phyloP scores from a whole-genome alignment of 2,329 filamentous ascomycete species.

The Aotearoamyces nothofagi region DNA sequence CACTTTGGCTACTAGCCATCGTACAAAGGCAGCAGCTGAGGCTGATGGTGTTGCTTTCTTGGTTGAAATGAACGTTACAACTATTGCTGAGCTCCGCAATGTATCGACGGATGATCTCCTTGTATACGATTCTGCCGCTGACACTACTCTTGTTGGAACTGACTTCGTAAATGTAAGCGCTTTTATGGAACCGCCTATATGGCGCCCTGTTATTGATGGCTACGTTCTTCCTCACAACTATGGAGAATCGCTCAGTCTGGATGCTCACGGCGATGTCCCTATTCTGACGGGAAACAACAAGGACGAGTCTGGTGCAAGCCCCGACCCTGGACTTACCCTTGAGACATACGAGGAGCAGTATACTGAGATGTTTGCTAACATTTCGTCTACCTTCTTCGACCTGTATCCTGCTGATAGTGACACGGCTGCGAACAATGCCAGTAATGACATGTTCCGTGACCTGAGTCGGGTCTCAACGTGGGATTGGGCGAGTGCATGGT shows the following conservation, averaged over 20 bases:
- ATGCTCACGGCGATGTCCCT: conserved; percentile 12
- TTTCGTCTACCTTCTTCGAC: conserved; percentile 8
- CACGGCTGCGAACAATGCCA: conserved; percentile 8
- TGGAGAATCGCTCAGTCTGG: conserved; percentile 7
- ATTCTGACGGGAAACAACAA: conserved; percentile 17
- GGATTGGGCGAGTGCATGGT: conserved; percentile 14
- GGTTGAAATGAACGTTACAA: conserved; percentile 9
- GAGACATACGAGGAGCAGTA: conserved; percentile 9
- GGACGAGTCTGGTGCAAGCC: conserved; percentile 11
- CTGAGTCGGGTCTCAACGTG: conserved; percentile 13
- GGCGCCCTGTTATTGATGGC: conserved; percentile 15
- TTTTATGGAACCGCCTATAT: conserved; percentile 13
- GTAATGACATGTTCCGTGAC: conserved; percentile 13
- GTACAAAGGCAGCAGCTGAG: conserved; percentile 11
- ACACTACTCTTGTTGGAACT: conserved; percentile 14
- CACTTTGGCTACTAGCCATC: conserved; percentile 15
- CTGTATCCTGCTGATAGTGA: conserved; percentile 12
- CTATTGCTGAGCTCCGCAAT: conserved; percentile 10
- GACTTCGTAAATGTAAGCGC: conserved; percentile 10
- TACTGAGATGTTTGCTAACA: conserved; percentile 10
- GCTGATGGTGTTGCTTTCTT: conserved; percentile 8
- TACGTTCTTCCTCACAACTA: conserved; percentile 15
- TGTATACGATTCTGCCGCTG: conserved; percentile 6
- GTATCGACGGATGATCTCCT: conserved; percentile 9
- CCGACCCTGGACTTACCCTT: conserved; percentile 5